Conservation (phyloP, 2,329 filamentous ascomycete genomes). For the Chrysoporthe puriensis region DNA sequence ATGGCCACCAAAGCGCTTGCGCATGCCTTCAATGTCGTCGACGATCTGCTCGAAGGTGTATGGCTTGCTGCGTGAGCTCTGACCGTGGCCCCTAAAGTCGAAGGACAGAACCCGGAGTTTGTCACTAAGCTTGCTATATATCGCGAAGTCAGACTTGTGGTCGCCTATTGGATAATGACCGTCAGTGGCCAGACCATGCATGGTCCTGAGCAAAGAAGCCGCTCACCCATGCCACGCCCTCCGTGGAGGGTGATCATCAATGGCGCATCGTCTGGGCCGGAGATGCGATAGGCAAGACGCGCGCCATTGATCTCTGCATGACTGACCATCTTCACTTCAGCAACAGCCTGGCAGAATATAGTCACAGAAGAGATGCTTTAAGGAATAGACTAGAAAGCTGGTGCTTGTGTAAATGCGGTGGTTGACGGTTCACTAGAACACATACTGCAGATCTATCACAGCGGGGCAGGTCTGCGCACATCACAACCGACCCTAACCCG, state of each 20-base stretch:
- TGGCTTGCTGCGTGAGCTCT: conserved; percentile 40
- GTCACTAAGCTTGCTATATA: conserved; percentile 37
- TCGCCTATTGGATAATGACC: conserved; percentile 32
- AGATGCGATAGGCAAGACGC: conserved; percentile 38
- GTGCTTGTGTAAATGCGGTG: too few species aligned
- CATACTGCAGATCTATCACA: too few species aligned
- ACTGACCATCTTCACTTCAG: conserved; percentile 21
- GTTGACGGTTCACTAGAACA: too few species aligned
- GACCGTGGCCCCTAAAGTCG: conserved; percentile 42
- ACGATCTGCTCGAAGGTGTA: conserved; percentile 44
- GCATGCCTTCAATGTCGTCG: conserved; percentile 41
- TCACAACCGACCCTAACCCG: too few species aligned
- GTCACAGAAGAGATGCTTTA: not conserved
- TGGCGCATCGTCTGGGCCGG: conserved; percentile 37
- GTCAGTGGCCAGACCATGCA: not conserved
- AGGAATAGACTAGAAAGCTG: not conserved
- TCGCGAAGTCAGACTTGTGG: conserved; percentile 40
- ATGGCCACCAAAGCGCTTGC: conserved; percentile 36
- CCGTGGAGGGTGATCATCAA: conserved; percentile 44
- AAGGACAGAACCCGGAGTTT: conserved; percentile 41
- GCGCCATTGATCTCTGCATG: conserved; percentile 41
- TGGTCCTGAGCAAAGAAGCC: not conserved
- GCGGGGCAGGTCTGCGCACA: too few species aligned
- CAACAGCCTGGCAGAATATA: not conserved
- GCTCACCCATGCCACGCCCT: conserved; percentile 41